phyloP scores from a whole-genome alignment of 73 alveolate genomes.

The Paramecium sonneborni region DNA sequence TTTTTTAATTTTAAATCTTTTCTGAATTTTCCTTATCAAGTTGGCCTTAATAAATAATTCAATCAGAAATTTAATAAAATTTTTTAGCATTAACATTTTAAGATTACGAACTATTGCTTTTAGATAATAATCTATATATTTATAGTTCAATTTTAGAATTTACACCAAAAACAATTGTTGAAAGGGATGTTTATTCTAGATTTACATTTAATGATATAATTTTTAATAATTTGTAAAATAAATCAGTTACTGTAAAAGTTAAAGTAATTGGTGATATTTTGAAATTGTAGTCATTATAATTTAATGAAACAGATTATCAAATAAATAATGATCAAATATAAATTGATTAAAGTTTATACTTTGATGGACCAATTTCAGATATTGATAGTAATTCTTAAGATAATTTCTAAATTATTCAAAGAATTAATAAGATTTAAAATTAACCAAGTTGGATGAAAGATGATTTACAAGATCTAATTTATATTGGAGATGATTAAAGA shows the following conservation, averaged over 20 bases:
- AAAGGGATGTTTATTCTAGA: neutral
- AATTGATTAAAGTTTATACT: neutral
- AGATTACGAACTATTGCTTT: neutral
- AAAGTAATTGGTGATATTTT: neutral
- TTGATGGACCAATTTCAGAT: neutral
- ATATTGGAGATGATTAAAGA: neutral
- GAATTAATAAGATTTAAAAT: neutral
- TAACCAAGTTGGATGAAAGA: neutral
- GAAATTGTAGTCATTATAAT: neutral
- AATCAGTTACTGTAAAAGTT: neutral
- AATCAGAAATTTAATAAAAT: neutral
- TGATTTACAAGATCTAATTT: neutral
- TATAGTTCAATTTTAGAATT: neutral
- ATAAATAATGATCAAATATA: neutral
- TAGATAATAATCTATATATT: neutral
- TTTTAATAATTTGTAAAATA: neutral
- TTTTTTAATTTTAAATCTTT: neutral
- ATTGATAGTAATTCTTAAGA: neutral
- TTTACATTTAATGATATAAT: neutral
- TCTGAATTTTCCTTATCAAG: neutral
- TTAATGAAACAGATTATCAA: neutral
- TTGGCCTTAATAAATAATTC: neutral
- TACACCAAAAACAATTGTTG: neutral
- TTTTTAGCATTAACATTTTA: neutral
- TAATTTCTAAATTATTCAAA: neutral